Percentiles rank a stretch among this genome's conserved stretches.
phyloP scores from a whole-genome alignment of 23 red algal species.

The Gracilaria vermiculophylla region DNA sequence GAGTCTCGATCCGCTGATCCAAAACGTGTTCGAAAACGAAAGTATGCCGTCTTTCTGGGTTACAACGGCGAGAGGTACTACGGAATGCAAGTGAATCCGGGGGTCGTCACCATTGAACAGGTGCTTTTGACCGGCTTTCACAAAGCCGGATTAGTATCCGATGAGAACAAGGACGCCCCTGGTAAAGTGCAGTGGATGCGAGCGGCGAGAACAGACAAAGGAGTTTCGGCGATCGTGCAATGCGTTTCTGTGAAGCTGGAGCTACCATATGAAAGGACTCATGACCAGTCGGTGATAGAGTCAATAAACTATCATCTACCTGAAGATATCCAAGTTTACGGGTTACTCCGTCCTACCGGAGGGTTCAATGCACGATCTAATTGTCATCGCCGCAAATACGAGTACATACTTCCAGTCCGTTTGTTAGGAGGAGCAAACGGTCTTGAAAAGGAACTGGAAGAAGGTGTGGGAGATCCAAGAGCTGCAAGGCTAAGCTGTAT shows the following conservation, averaged over 20 bases:
- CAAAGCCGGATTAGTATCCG: conserved; percentile 48
- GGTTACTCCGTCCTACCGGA: conserved; percentile 41
- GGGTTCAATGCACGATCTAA: conserved; percentile 69
- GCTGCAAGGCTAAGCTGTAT: conserved; percentile 44
- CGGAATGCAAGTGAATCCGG: conserved; percentile 66
- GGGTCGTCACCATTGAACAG: conserved; percentile 67
- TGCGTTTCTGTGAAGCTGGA: conserved; percentile 80
- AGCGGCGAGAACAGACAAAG: conserved; percentile 91
- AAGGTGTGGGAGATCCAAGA: conserved; percentile 31
- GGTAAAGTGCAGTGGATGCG: conserved; percentile 81
- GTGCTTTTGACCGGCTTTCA: conserved; percentile 63
- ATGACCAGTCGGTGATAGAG: background rate
- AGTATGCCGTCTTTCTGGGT: conserved; percentile 62
- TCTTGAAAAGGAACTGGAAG: background rate
- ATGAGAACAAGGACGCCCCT: conserved; percentile 42
- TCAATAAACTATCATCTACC: conserved; percentile 80
- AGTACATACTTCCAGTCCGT: conserved; percentile 72
- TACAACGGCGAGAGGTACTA: conserved; percentile 70
- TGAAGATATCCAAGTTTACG: conserved; percentile 69
- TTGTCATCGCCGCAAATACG: conserved; percentile 78
- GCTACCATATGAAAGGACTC: background rate
- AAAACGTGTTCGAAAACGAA: conserved; percentile 29
- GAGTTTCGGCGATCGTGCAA: conserved; percentile 81
- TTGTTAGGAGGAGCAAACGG: conserved; percentile 46
- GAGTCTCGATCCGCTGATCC: background rate